Conservation (phyloP, 495 filamentous ascomycete genomes). For the Saxispiralis lemnorum region DNA sequence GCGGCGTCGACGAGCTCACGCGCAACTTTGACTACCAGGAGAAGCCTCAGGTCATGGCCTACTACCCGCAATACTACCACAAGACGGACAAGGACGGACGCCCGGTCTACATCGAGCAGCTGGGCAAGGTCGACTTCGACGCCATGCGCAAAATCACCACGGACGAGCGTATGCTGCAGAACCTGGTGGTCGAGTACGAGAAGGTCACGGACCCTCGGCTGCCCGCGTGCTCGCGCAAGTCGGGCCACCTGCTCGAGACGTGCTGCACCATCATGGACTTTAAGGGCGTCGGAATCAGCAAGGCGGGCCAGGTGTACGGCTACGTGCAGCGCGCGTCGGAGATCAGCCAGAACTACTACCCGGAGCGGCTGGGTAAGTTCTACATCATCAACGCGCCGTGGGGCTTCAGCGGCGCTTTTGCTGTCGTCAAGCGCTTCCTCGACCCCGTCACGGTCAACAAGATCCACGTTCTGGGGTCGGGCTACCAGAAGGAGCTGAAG, state of each 20-base stretch:
- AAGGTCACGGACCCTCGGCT: slow-evolving; percentile 81
- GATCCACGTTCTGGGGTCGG: slow-evolving; percentile 73
- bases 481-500: slow-evolving; percentile 69
- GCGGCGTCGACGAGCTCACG: slow-evolving; percentile 60
- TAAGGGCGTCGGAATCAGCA: slow-evolving; percentile 75
- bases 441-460: slow-evolving; percentile 93
- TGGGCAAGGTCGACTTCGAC: slow-evolving; percentile 78
- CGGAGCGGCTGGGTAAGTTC: slow-evolving; percentile 72
- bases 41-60: slow-evolving; percentile 73
- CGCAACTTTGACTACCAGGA: slow-evolving; percentile 72
- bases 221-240: slow-evolving; percentile 87
- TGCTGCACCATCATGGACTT: slow-evolving; percentile 95
- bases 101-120: slow-evolving; percentile 89
- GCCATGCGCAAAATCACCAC: slow-evolving; percentile 90
- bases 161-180: slow-evolving; percentile 80
- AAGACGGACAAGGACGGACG: slow-evolving; percentile 97
- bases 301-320: slow-evolving; percentile 55
- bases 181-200: slow-evolving; percentile 93
- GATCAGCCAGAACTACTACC: slow-evolving; percentile 91
- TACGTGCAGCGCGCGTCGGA: slow-evolving; percentile 50
- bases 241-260: slow-evolving; percentile 77
- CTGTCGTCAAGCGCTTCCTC: slow-evolving; percentile 71
- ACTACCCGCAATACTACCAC: slow-evolving; percentile 98
- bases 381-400: slow-evolving; percentile 97
- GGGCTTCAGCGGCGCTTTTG: slow-evolving; percentile 74